phyloP scores from a whole-genome alignment of 78 protist genomes.

The Diacronema lutheri region DNA sequence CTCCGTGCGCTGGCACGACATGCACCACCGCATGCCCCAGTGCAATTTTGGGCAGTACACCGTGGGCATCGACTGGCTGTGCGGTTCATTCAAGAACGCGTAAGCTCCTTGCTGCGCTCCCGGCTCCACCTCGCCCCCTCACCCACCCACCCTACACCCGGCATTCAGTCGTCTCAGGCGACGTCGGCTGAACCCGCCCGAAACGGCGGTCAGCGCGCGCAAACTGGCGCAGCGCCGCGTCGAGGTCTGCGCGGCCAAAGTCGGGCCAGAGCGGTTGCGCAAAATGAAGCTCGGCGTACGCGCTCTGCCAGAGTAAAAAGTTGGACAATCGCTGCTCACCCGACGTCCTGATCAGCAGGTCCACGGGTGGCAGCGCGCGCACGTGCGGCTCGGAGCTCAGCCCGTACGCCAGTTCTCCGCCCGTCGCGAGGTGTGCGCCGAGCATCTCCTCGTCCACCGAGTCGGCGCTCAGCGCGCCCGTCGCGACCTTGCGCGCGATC shows the following conservation, averaged over 20 bases:
- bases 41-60: conserved; percentile 49
- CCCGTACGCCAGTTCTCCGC: no score
- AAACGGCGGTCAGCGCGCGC: no score
- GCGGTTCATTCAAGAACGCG: background rate
- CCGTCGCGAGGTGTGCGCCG: background rate
- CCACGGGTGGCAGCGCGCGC: background rate
- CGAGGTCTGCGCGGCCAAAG: background rate
- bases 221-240: background rate
- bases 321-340: conserved; percentile 30
- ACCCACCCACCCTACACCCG: no score
- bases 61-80: conserved; percentile 34
- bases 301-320: conserved; percentile 17
- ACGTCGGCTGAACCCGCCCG: no score
- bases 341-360: conserved; percentile 29
- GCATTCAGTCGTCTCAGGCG: no score
- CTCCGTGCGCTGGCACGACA: conserved; percentile 38
- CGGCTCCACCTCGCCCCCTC: no score
- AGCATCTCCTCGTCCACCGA: background rate
- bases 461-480: background rate
- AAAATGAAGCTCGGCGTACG: conserved; percentile 32
- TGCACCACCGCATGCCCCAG: conserved; percentile 36
- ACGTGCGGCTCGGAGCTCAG: no score
- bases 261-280: conserved; percentile 22
- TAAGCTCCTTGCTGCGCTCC: no score
- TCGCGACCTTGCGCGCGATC: background rate